These are phyloP conservation scores for Rubroboletus satanas DNA, from an alignment of 768 basidiomycete species.

Conservation along the genomic window DNA sequence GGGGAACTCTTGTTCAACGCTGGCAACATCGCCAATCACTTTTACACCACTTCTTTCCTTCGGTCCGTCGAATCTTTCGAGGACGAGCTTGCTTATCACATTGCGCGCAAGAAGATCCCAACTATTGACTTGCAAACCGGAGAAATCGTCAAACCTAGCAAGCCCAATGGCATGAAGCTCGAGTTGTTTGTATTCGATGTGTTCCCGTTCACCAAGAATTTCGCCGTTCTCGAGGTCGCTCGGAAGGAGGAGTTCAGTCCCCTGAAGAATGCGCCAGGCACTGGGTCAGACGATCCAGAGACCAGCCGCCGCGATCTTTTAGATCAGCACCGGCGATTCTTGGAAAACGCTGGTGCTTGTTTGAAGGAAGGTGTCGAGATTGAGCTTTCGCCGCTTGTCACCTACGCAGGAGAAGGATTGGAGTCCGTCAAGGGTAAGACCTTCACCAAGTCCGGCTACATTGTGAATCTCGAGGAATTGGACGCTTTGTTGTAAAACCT, in stretches of 20 bases:
- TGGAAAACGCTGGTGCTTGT: slow-evolving; percentile 72
- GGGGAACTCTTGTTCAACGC: slow-evolving; percentile 89
- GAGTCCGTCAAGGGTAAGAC: slow-evolving; percentile 72
- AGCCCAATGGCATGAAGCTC: slow-evolving; percentile 99
- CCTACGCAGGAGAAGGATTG: slow-evolving; percentile 91
- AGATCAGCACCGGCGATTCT: slow-evolving; percentile 80
- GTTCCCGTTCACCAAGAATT: slow-evolving; percentile 82
- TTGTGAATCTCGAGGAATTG: slow-evolving; percentile 63
- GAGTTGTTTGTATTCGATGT: slow-evolving; percentile 99
- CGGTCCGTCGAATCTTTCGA: slow-evolving; percentile 78
- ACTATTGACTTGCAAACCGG: slow-evolving; percentile 71
- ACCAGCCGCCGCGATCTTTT: slow-evolving; percentile 90
- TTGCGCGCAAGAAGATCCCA: slow-evolving; percentile 96
- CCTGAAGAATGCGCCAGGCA: slow-evolving; percentile 94
- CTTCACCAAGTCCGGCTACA: slow-evolving; percentile 72
- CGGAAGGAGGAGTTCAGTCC: slow-evolving; percentile 93
- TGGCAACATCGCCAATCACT: slow-evolving; percentile 97
- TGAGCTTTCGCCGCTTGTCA: slow-evolving; percentile 84
- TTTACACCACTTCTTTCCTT: slow-evolving; percentile 88
- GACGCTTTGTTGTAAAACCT: slow-evolving; percentile 55
- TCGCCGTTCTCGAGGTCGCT: slow-evolving; percentile 85
- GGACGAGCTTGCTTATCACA: slow-evolving; percentile 89
- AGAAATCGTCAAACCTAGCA: slow-evolving; percentile 67
- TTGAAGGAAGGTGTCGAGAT: slow-evolving; percentile 77
- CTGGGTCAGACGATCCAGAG: slow-evolving; percentile 82